Conservation (phyloP, 2,329 filamentous ascomycete genomes). For the Harringtonia aguacate region DNA sequence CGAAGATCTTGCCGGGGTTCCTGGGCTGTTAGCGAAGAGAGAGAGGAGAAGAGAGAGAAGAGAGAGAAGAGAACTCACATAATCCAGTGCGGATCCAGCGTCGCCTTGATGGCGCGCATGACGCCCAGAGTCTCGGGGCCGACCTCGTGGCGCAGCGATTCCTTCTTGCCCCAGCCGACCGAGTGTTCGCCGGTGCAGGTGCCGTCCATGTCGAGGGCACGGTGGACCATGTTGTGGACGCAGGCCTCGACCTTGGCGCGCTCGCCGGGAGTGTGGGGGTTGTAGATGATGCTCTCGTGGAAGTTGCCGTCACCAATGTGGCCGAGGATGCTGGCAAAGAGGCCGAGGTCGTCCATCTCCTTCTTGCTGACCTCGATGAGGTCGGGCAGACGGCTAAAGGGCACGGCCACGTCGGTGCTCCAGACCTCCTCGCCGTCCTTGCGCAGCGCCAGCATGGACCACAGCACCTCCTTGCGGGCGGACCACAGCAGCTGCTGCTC, state of each 20-base stretch:
- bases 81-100: constrained; percentile 77
- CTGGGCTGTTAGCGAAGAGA: constrained; percentile 11
- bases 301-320: constrained; percentile 95
- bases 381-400: constrained; percentile 62
- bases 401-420: constrained; percentile 79
- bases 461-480: constrained; percentile 72
- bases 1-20: constrained; percentile 88
- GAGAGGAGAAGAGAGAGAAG: background rate
- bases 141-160: constrained; percentile 66
- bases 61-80: constrained; percentile 32
- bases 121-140: constrained; percentile 70
- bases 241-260: constrained; percentile 66
- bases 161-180: constrained; percentile 79
- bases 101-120: constrained; percentile 75
- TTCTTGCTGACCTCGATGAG: constrained; percentile 78
- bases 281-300: constrained; percentile 86
- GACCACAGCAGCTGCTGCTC: constrained; percentile 73
- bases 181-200: constrained; percentile 87
- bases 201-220: constrained; percentile 89
- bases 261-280: constrained; percentile 58
- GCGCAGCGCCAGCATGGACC: constrained; percentile 66
- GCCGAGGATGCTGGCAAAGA: constrained; percentile 81
- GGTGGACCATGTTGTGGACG: constrained; percentile 81
- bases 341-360: constrained; percentile 73
- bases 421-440: constrained; percentile 60